Percentiles rank a stretch among this genome's conserved stretches.
Evolutionary conservation across 495 filamentous ascomycete genomes (phyloP).

Genomic region (Hamigera avellanea): DNA sequence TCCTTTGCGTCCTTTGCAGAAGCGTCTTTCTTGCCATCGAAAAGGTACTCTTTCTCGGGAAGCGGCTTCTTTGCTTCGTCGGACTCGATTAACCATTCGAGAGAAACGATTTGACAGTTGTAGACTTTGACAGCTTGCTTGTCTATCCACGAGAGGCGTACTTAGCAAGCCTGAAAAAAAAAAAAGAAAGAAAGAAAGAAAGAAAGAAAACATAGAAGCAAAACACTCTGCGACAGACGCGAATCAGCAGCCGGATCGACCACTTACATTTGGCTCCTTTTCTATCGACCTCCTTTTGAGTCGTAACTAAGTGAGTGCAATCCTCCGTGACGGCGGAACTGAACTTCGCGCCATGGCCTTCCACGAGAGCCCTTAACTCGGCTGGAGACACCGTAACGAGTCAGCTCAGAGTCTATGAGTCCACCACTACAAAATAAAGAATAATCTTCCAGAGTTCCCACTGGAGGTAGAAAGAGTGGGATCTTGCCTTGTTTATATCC

Average conservation of each 20-base stretch:
- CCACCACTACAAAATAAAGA: too few species aligned
- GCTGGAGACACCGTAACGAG: conserved; percentile 11
- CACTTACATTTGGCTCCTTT: conserved; percentile 25
- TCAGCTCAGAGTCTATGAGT: not conserved
- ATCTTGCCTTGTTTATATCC: conserved; percentile 38
- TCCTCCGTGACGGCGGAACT: conserved; percentile 29
- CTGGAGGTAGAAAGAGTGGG: not conserved
- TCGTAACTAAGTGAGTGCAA: conserved; percentile 52
- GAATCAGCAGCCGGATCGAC: not conserved
- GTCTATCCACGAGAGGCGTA: conserved; percentile 23
- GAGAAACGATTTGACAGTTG: conserved; percentile 42
- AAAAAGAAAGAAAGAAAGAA: not conserved
- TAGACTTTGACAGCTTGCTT: conserved; percentile 31
- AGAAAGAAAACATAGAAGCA: not conserved
- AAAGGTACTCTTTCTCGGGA: conserved; percentile 27
- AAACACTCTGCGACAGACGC: not conserved
- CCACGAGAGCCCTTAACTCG: conserved; percentile 26
- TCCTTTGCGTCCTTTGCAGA: conserved; percentile 2
- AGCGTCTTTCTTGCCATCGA: conserved; percentile 10
- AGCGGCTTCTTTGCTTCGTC: conserved; percentile 28
- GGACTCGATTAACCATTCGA: conserved; percentile 52
- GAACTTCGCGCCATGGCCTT: conserved; percentile 37
- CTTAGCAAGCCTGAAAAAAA: not conserved
- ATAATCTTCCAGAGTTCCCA: conserved; percentile 19
- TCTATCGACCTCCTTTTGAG: conserved; percentile 40